Conservation (phyloP, 495 filamentous ascomycete genomes). For the Tetracladium setigerum region DNA sequence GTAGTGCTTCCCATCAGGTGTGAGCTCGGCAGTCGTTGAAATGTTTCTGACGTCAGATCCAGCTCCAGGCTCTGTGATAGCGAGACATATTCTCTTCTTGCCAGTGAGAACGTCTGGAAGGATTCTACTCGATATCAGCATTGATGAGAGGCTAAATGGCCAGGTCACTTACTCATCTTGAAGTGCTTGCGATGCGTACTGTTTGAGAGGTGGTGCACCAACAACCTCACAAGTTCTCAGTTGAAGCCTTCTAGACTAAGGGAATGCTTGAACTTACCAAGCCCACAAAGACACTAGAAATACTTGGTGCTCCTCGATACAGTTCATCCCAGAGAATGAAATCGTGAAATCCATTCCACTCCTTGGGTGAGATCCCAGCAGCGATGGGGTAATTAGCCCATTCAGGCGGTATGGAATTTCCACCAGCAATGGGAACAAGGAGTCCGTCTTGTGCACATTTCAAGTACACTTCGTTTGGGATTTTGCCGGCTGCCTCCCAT, state of each 20-base stretch:
- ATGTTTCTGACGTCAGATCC: conserved; percentile 85
- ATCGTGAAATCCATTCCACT: conserved; percentile 18
- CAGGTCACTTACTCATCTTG: conserved; percentile 3
- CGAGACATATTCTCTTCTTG: conserved; percentile 89
- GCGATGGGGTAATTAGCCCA: conserved; percentile 7
- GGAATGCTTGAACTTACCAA: conserved; percentile 3
- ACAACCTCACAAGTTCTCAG: conserved; percentile 4
- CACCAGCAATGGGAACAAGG: conserved; percentile 8
- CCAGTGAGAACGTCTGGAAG: conserved; percentile 77
- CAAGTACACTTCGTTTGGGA: conserved; percentile 11
- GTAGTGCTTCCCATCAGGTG: conserved; percentile 90
- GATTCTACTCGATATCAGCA: conserved; percentile 27
- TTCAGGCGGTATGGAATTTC: conserved; percentile 8
- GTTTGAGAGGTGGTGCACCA: conserved; percentile 11
- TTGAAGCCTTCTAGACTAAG: too few species aligned
- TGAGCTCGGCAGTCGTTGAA: conserved; percentile 87
- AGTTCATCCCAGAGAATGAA: conserved; percentile 17
- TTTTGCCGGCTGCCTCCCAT: conserved; percentile 7
- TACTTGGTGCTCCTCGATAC: conserved; percentile 6
- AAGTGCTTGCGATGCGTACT: conserved; percentile 8
- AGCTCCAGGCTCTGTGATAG: conserved; percentile 74
- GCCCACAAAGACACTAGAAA: conserved; percentile 11
- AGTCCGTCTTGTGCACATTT: conserved; percentile 8
- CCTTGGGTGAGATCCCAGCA: conserved; percentile 1
- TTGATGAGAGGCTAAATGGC: not conserved